These are phyloP conservation scores for Fonsecaea pugnacius DNA, from an alignment of 2,329 filamentous ascomycete genomes.

Conservation along the genomic window DNA sequence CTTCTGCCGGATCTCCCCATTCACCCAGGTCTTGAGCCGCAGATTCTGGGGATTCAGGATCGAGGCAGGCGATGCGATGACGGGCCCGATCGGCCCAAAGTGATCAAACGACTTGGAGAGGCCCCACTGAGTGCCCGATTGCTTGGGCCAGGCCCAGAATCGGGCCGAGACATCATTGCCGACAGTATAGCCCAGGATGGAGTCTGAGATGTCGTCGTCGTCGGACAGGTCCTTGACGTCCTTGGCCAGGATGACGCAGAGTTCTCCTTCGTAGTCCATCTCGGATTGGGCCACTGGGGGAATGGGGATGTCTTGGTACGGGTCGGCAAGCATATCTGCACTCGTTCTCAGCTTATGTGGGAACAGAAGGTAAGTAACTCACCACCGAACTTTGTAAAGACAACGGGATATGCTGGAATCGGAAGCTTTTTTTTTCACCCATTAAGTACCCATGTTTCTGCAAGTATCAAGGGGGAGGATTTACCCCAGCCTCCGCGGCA, in stretches of 20 bases:
- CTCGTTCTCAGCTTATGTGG: neutral
- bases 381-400: slow-evolving; percentile 12
- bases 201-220: slow-evolving; percentile 42
- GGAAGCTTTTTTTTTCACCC: slow-evolving; percentile 7
- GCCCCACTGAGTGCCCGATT: slow-evolving; percentile 41
- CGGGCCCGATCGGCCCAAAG: slow-evolving; percentile 50
- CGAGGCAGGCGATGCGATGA: slow-evolving; percentile 46
- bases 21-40: slow-evolving; percentile 41
- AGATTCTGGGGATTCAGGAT: slow-evolving; percentile 40
- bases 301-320: slow-evolving; percentile 2
- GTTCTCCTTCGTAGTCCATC: slow-evolving; percentile 47
- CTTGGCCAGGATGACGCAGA: slow-evolving; percentile 42
- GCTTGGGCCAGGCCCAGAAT: slow-evolving; percentile 44
- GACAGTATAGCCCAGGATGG: slow-evolving; percentile 46
- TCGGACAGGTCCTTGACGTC: slow-evolving; percentile 39
- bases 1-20: slow-evolving; percentile 45
- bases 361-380: neutral
- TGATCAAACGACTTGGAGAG: slow-evolving; percentile 46
- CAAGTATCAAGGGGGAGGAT: neutral
- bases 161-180: slow-evolving; percentile 48
- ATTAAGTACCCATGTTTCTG: neutral
- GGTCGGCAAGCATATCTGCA: neutral
- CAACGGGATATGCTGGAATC: slow-evolving; percentile 3
- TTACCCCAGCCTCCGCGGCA: slow-evolving; percentile 44
- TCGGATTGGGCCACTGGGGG: slow-evolving; percentile 22